phyloP scores from a whole-genome alignment of 2,329 filamentous ascomycete species.

The Sporothrix mexicana region DNA sequence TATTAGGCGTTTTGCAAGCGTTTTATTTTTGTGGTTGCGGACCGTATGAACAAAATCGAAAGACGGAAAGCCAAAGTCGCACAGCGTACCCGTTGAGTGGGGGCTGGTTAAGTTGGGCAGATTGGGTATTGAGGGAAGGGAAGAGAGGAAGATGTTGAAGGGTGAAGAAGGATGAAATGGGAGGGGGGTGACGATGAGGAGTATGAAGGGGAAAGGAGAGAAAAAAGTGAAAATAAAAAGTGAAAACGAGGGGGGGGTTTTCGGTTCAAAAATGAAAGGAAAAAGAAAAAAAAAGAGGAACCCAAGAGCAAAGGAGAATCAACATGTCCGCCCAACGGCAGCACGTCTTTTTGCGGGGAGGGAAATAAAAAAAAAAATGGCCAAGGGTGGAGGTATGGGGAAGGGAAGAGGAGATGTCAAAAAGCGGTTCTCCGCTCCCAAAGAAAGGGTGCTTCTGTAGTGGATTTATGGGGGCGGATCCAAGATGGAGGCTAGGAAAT shows the following conservation, averaged over 20 bases:
- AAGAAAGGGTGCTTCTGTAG: neutral
- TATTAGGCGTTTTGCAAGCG: neutral
- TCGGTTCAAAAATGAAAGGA: conserved; percentile 5
- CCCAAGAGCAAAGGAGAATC: conserved; percentile 4
- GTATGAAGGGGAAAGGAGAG: neutral
- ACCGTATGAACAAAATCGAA: conserved; percentile 27
- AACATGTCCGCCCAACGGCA: conserved; percentile 25
- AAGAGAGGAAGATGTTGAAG: neutral
- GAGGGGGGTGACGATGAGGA: conserved; percentile 14
- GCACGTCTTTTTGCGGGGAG: conserved; percentile 20
- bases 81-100: conserved; percentile 38
- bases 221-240: conserved; percentile 12
- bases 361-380: conserved; percentile 11
- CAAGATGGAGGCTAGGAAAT: conserved; percentile 22
- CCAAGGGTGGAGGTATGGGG: neutral
- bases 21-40: neutral
- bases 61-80: conserved; percentile 34
- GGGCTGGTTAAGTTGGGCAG: conserved; percentile 35
- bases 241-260: conserved; percentile 1
- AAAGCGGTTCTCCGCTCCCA: conserved; percentile 27
- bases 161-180: neutral
- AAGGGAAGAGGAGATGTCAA: conserved; percentile 3
- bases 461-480: conserved; percentile 7
- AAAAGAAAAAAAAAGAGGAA: conserved; percentile 6
- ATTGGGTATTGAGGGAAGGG: neutral